Evolutionary conservation across 1,284 basidiomycete species (phyloP).

Genomic region (Melampsora larici-populina): DNA sequence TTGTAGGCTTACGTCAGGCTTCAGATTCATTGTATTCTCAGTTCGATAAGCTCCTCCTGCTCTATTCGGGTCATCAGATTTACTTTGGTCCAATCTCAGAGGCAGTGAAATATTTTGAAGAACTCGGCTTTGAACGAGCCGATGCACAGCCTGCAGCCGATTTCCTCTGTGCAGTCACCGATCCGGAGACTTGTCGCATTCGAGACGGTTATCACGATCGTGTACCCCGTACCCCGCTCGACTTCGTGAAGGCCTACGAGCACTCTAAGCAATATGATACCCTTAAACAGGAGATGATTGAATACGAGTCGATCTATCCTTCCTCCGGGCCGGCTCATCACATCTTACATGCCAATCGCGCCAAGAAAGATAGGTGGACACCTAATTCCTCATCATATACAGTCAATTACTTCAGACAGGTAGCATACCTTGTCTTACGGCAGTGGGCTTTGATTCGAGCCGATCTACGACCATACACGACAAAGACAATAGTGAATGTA

Average conservation of each 20-base stretch:
- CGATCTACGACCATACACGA: conserved; percentile 48
- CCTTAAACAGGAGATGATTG: conserved; percentile 26
- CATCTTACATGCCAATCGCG: conserved; percentile 13
- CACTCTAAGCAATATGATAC: conserved; percentile 15
- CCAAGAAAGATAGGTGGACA: conserved; percentile 27
- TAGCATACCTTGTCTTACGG: conserved; percentile 47
- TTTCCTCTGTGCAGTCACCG: conserved; percentile 42
- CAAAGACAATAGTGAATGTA: conserved; percentile 50
- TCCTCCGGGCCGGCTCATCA: conserved; percentile 35
- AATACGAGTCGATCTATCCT: conserved; percentile 29
- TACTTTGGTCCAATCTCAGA: conserved; percentile 33
- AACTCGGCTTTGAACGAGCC: conserved; percentile 24
- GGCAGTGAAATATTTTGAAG: conserved; percentile 29
- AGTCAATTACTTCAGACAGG: conserved; percentile 46
- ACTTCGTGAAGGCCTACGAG: conserved; percentile 36
- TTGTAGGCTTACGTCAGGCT: conserved; percentile 25
- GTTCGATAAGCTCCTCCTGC: conserved; percentile 37
- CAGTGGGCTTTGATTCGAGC: conserved; percentile 49
- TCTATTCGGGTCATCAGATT: conserved; percentile 40
- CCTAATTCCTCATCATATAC: conserved; percentile 46
- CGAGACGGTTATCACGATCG: not conserved
- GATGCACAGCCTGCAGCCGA: conserved; percentile 23
- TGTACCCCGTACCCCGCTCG: conserved; percentile 15
- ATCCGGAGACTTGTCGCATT: conserved; percentile 25
- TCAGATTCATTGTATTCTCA: conserved; percentile 27